phyloP scores from a whole-genome alignment of 2,329 filamentous ascomycete genomes.

The Byssothecium circinans region DNA sequence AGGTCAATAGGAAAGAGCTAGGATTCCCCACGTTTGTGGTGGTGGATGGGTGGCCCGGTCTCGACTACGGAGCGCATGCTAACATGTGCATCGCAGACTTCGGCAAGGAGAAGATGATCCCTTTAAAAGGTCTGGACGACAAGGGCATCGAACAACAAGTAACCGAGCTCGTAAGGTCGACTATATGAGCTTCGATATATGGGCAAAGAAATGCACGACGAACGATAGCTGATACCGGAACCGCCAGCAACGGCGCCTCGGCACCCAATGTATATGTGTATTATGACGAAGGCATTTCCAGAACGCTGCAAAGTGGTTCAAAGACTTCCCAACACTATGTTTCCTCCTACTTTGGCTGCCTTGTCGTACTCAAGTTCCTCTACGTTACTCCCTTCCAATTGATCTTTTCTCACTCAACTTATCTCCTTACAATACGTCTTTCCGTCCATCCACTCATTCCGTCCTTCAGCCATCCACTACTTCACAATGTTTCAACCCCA shows the following conservation, averaged over 20 bases:
- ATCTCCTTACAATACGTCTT: too few species aligned
- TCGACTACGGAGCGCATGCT: constrained; percentile 11
- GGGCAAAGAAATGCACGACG: not conserved
- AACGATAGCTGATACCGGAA: too few species aligned
- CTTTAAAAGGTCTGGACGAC: constrained; percentile 66
- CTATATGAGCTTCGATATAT: constrained; percentile 18
- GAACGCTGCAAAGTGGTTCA: too few species aligned
- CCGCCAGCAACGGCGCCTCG: too few species aligned
- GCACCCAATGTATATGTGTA: constrained; percentile 2
- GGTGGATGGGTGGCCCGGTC: too few species aligned
- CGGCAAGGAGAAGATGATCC: constrained; percentile 68
- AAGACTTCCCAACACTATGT: not conserved
- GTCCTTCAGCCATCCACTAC: not conserved
- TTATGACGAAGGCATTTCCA: not conserved
- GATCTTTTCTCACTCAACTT: too few species aligned
- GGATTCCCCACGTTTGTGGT: too few species aligned
- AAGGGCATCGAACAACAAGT: constrained; percentile 72
- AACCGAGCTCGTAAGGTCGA: constrained; percentile 60
- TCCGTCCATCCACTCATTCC: too few species aligned
- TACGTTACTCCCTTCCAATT: too few species aligned
- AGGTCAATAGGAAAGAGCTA: not conserved
- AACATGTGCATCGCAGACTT: constrained; percentile 53
- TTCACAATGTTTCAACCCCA: not conserved
- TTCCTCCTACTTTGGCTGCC: not conserved
- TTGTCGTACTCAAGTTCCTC: not conserved